Conservation (phyloP, 2,329 filamentous ascomycete genomes). For the Paecilomyces formosus region DNA sequence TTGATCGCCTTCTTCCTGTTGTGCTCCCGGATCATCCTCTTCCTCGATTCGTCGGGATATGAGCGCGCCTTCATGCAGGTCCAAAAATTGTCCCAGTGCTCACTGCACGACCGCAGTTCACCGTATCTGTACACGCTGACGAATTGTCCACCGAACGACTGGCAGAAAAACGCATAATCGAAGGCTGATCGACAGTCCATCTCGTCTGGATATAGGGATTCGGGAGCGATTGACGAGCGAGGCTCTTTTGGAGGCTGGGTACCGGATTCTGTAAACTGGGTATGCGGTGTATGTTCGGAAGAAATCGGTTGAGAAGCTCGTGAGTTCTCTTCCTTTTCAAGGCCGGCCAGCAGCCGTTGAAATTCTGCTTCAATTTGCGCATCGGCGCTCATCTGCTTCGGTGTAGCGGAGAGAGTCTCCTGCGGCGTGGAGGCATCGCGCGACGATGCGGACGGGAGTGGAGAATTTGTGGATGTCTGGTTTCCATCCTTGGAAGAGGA, state of each 20-base stretch:
- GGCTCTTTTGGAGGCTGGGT: conserved; percentile 9
- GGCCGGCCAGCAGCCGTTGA: conserved; percentile 44
- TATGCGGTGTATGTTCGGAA: background rate
- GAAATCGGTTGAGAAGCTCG: conserved; percentile 10
- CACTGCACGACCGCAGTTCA: conserved; percentile 64
- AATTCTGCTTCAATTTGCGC: conserved; percentile 50
- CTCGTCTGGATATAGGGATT: conserved; percentile 65
- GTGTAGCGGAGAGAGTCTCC: conserved; percentile 13
- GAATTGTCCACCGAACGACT: conserved; percentile 84
- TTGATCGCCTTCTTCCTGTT: conserved; percentile 61
- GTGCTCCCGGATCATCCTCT: conserved; percentile 54
- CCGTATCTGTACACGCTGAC: conserved; percentile 87
- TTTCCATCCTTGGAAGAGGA: conserved; percentile 24
- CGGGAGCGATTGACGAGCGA: conserved; percentile 44
- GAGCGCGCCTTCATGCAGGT: conserved; percentile 86
- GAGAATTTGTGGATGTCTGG: conserved; percentile 8
- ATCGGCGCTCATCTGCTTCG: conserved; percentile 30
- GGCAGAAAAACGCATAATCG: conserved; percentile 90
- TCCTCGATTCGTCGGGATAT: conserved; percentile 53
- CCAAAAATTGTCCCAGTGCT: conserved; percentile 92
- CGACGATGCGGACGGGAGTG: conserved; percentile 4
- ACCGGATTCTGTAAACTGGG: conserved; percentile 12
- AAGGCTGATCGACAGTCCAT: conserved; percentile 91
- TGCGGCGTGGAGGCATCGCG: conserved; percentile 6
- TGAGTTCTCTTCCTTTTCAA: conserved; percentile 26